Evolutionary conservation across 257 asterid genomes (phyloP), one percentile per base, ranked within the genome.

Genomic region (Anisodus acutangulus): DNA sequence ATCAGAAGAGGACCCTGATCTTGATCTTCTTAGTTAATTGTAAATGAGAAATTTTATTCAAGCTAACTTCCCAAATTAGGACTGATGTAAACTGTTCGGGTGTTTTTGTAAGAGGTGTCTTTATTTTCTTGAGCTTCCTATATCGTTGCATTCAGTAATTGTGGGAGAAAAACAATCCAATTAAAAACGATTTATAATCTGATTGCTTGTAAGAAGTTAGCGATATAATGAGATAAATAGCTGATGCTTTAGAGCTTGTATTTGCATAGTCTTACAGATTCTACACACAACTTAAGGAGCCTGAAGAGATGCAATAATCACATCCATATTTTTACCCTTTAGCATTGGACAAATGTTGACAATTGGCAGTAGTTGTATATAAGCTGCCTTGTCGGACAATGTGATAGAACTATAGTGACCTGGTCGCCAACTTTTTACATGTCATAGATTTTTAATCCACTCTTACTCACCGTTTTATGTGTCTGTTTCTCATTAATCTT

Each of bases 1-100:
- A 70, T 70, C 57, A n/a, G 57, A 8, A 17, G 79, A 70, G 57
- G 79, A 43, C 59, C 41, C n/a, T 72, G 39, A 49, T 72, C 59
- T 1, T 19, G 59, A 2, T 47, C 5, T n/a, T n/a, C 35, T 53
- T 72, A 45, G 80, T 72, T 9, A 45, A 72, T 47, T 22, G 15
- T 66, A 31, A 63, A 31, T 11, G 72, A 66, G n/a, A 66, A 66
- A 31, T 10, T 45, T 72, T n/a, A 10, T 45, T 13, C 80, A 72
- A 72, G 41, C n/a, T 0, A 47, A 45, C 15, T 45, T 45, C 5
- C 59, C 58, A n/a, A 72, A 13, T 45, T 45, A 47, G 59, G 41
- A 72, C 39, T 72, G n/a, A 41, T 19, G 19, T 47, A 8, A 72
- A 47, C 80, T n/a, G 58, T 11, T 71, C 45, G 39, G 41, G 4